These are phyloP conservation scores for Yarrowia sp. DNA, from an alignment of 805 yeast genomes.

Conservation along the genomic window DNA sequence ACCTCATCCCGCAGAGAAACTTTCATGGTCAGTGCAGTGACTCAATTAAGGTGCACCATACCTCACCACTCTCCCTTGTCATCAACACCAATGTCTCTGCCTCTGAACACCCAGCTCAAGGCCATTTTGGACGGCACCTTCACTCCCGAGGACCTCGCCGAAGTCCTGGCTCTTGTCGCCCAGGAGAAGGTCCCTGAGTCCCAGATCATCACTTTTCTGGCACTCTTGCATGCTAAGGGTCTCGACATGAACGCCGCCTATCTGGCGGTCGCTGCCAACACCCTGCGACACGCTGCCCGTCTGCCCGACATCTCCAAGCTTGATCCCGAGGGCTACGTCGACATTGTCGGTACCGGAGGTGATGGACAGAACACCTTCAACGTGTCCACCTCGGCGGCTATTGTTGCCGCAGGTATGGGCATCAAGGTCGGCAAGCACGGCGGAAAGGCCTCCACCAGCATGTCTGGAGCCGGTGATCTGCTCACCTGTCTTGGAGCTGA, in stretches of 20 bases:
- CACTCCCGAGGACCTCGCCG: conserved; percentile 59
- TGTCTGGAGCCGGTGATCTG: conserved; percentile 92
- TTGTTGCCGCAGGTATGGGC: conserved; percentile 87
- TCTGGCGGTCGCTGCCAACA: conserved; percentile 80
- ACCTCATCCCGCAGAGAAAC: conserved; percentile 12
- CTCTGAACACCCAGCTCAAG: conserved; percentile 58
- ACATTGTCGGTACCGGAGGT: conserved; percentile 98
- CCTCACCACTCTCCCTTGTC: conserved; percentile 6
- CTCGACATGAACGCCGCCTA: conserved; percentile 77
- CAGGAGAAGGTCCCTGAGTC: conserved; percentile 59
- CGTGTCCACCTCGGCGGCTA: conserved; percentile 91
- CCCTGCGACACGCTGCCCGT: conserved; percentile 54
- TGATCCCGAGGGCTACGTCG: conserved; percentile 54
- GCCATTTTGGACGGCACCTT: conserved; percentile 54
- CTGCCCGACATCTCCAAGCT: conserved; percentile 29
- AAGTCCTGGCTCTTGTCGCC: conserved; percentile 60
- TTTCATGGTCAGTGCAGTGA: conserved; percentile 11
- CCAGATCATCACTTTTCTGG: conserved; percentile 74
- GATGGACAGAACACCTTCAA: conserved; percentile 97
- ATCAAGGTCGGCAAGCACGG: conserved; percentile 90
- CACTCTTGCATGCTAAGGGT: conserved; percentile 68
- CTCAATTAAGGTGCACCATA: conserved; percentile 10
- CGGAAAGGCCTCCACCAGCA: conserved; percentile 91
- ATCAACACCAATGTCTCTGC: conserved; percentile 20
- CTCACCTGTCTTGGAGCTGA: conserved; percentile 80